Evolutionary conservation across 805 yeast genomes (phyloP), one percentile per base, ranked within the genome.

Genomic region (Starmerella stigmatis): DNA sequence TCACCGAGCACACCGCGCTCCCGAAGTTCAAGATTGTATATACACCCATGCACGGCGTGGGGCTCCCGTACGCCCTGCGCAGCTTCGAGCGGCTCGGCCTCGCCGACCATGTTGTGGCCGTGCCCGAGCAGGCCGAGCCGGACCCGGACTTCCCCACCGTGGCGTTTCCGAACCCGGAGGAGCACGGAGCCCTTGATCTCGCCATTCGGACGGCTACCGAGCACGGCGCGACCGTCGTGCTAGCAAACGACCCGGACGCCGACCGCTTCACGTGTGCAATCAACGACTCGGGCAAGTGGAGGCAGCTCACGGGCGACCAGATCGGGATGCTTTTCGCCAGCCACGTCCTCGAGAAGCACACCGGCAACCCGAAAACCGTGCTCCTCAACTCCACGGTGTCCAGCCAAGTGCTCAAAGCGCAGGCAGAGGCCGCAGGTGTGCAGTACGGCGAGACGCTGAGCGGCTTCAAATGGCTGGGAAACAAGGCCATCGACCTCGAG

Each of bases 381-480:
- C 64, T 89, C 62, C 62, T 89, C 36, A 86, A 83, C 59, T 86
- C 97, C 0, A 86, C 97, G 0, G 97, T 92, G 0, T 86, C 96
- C 0, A 85, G 96, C 4, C 94, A 82, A 58, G 74, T 86, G 69
- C 68, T 88, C 39, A 65, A 67, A 9, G 66, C 78, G 2, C 76
- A 86, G 78, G 92, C 95, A 0, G 61, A 69, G 4, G 59, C 57
- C 4, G 69, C 74, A 37, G 79, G 80, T 0, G 79, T 81, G 58
- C 67, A 74, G 37, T 82, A 72, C 62, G 71, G 67, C 33, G 96
- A 92, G 50, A 89, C 97, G 0, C 69, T 89, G 46, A 89, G 97
- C 0, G 98, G 98, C 1, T 89, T 89, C 69, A 89, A 89, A 64
- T 89, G 98, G 98, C 80, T 89, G 29, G 98, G 97, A 3, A 89